Base-by-base conservation (phyloP, 768 basidiomycete species). In the Naganishia kalamii region DNA sequence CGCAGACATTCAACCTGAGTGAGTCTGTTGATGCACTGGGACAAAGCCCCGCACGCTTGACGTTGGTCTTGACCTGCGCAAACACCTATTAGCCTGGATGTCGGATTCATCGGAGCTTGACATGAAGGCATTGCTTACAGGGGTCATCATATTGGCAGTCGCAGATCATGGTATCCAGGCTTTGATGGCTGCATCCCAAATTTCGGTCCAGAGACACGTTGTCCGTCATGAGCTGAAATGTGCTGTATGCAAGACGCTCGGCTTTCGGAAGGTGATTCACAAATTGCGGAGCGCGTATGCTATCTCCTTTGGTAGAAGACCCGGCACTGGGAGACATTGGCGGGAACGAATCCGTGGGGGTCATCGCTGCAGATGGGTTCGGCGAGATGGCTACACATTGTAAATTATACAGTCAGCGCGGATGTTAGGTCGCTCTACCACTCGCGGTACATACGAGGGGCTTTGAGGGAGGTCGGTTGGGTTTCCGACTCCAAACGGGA, bases 1-100 rank as follows among this genome's bases (percentile, higher is more conserved):
- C 85, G 80, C n/a, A 93, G 79, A 79, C 96, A 99, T 79, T 99
- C 96, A 13, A 98, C 91, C 78, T 94, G 93, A 27, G 96, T 93
- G 67, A 98, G 84, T 65, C 92, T 84, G 79, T 98, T 99, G 80
- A 99, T 97, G 77, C 96, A 99, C 80, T 94, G 90, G 25, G 90
- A 91, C 67, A 84, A 81, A 41, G 86, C 84, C 27, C 92, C 91
- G 79, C 96, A 99, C 6, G 91, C 90, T 60, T 84, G 81, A 13
- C 81, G 82, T 67, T 83, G 81, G 75, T 88, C 86, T 27, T 79
- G 74, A 67, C 81, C 89, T 90, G 35, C 19, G 23, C 19, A 37
- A 4, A 25, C n/a, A 23, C 4, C 10, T 44, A 30, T 11, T 37
- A 4, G 43, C n/a, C 59, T 25, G 19, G n/a, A 13, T 25, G 29